These are phyloP conservation scores for Cordyceps cateniannulata DNA, from an alignment of 2,329 filamentous ascomycete species.

Conservation along the genomic window DNA sequence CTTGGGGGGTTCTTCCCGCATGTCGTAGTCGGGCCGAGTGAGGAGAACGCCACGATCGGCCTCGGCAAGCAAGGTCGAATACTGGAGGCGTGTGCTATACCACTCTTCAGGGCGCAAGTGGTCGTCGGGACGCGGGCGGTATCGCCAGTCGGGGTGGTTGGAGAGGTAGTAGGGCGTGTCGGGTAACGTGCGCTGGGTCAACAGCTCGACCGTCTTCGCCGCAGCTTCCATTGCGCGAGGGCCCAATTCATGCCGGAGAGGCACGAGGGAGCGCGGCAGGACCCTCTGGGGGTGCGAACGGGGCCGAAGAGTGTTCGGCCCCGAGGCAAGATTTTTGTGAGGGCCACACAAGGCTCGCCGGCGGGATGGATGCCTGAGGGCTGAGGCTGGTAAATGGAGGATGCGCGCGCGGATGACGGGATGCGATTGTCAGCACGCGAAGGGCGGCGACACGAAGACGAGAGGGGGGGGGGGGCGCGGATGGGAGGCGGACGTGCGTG, in stretches of 20 bases:
- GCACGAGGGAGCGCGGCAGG: conserved; percentile 16
- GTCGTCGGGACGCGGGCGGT: conserved; percentile 35
- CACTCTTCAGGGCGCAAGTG: conserved; percentile 41
- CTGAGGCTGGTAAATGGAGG: not conserved
- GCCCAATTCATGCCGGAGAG: conserved; percentile 26
- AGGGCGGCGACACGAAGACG: not conserved
- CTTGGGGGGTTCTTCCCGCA: conserved; percentile 44
- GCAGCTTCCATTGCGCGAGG: conserved; percentile 51
- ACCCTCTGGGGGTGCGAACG: conserved; percentile 16
- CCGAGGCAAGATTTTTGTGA: conserved; percentile 2
- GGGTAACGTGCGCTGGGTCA: conserved; percentile 47
- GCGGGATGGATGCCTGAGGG: not conserved
- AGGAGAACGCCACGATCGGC: conserved; percentile 52
- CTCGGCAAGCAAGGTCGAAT: conserved; percentile 51
- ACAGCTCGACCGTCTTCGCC: conserved; percentile 48
- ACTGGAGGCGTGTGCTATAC: conserved; percentile 45
- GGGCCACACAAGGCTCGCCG: not conserved
- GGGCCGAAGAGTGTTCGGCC: conserved; percentile 6
- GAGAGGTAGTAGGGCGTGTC: conserved; percentile 48
- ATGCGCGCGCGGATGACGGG: not conserved
- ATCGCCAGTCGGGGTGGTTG: conserved; percentile 41
- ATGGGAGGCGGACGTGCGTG: not conserved
- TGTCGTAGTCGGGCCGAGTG: conserved; percentile 51
- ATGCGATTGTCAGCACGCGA: not conserved
- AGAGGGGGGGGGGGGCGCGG: not conserved